These are phyloP conservation scores for Serpula lacrymans DNA, from an alignment of 768 basidiomycete genomes.

Conservation along the genomic window DNA sequence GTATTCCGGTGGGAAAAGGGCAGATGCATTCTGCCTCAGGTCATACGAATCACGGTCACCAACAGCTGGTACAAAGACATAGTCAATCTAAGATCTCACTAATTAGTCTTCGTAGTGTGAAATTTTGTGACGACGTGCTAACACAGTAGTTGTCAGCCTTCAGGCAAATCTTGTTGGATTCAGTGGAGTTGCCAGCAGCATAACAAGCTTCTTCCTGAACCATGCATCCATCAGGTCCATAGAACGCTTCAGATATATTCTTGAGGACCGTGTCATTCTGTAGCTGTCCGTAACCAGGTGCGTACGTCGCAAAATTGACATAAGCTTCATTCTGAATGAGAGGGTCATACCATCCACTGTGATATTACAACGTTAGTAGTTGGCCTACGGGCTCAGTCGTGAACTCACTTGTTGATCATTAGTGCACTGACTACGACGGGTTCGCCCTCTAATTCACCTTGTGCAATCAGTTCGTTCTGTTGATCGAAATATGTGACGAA, in stretches of 20 bases:
- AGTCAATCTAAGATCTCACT: constrained; percentile 41
- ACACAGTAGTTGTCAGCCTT: constrained; percentile 57
- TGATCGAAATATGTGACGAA: constrained; percentile 64
- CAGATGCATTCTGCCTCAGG: constrained; percentile 51
- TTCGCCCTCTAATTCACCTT: constrained; percentile 44
- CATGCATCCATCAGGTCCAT: constrained; percentile 45
- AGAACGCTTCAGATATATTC: constrained; percentile 46
- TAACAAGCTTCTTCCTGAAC: constrained; percentile 56
- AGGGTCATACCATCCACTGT: constrained; percentile 65
- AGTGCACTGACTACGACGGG: constrained; percentile 53
- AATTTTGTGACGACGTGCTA: constrained; percentile 24
- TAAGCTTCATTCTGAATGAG: constrained; percentile 60
- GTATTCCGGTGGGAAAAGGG: constrained; percentile 54
- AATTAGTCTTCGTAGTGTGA: neutral
- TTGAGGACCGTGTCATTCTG: constrained; percentile 43
- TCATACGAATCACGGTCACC: constrained; percentile 54
- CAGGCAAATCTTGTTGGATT: constrained; percentile 48
- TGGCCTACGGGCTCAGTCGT: no score
- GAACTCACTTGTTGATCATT: constrained; percentile 71
- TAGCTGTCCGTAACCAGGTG: constrained; percentile 66
- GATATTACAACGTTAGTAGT: no score
- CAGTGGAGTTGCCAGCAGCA: constrained; percentile 43
- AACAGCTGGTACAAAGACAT: constrained; percentile 49
- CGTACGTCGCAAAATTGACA: constrained; percentile 55
- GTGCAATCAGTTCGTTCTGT: constrained; percentile 52